A percentile compares a stretch with the other conserved stretches of the same genome.
These are phyloP conservation scores for Phytophthora chlamydospora DNA, from an alignment of 352 stramenopile genomes.

Conservation along the genomic window DNA sequence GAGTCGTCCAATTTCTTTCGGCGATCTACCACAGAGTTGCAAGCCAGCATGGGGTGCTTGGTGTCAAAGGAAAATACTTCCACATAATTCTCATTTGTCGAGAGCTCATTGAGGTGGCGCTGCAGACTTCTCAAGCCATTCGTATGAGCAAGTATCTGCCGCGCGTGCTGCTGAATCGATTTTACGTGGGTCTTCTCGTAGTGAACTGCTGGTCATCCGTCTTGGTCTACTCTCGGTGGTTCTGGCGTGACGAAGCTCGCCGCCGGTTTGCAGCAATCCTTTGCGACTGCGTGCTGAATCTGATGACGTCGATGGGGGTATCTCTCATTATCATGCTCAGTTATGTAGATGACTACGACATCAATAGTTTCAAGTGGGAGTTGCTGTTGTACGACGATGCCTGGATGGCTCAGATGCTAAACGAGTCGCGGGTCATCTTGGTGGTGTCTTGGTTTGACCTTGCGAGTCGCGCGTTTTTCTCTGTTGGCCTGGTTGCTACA, in stretches of 20 bases:
- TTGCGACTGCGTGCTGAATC: conserved; percentile 29
- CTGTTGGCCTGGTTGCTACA: conserved; percentile 13
- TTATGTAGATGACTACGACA: conserved; percentile 21
- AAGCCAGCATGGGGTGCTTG: conserved; percentile 1
- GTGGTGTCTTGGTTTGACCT: conserved; percentile 27
- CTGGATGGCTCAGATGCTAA: conserved; percentile 26
- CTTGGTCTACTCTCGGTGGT: conserved; percentile 26
- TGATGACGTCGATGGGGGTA: conserved; percentile 33
- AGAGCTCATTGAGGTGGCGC: conserved; percentile 21
- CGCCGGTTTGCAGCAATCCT: conserved; percentile 26
- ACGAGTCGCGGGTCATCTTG: conserved; percentile 31
- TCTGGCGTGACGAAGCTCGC: conserved; percentile 23
- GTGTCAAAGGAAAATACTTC: conserved; percentile 27
- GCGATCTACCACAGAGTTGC: conserved; percentile 4
- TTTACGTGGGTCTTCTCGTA: conserved; percentile 39
- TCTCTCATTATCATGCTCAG: conserved; percentile 20
- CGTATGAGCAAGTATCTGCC: conserved; percentile 35
- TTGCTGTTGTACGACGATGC: conserved; percentile 7
- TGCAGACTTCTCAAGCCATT: conserved; percentile 31
- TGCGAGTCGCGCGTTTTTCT: conserved; percentile 6
- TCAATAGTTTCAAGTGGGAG: conserved; percentile 8
- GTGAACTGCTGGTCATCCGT: conserved; percentile 35
- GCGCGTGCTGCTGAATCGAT: conserved; percentile 33
- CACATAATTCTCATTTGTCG: conserved; percentile 23
- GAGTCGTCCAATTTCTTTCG: conserved; percentile 4